Base-by-base conservation (phyloP, 2,329 filamentous ascomycete genomes). In the Colletotrichum gloeosporioides region DNA sequence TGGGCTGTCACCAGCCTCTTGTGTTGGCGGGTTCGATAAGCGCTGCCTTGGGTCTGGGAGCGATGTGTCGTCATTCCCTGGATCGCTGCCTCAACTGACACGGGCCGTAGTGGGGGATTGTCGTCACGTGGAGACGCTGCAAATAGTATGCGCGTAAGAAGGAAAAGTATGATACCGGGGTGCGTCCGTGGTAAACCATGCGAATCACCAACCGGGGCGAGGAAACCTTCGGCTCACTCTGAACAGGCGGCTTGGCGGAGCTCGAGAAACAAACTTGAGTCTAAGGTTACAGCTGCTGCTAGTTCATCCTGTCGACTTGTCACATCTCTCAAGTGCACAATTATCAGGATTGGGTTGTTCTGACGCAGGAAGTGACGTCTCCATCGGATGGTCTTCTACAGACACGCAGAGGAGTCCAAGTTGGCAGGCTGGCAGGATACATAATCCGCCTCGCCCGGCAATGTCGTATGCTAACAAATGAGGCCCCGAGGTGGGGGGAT, bases 61-160 rank as follows among this genome's bases (percentile, higher is more conserved):
- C 70, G 59, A 76, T 73, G 70, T 76, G 74, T 76, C 73, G 74
- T 76, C 73, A 76, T 69, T 73, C 44, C 73, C 55, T 53, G 32
- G 27, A 36, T 72, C 65, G 69, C 62, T 53, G 62, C 62, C 31
- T 73, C 39, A 55, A 76, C 69, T 76, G 73, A 69, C 64, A 76
- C 73, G 57, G 27, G 32, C 57, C 29, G 57, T 69, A 31, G 73
- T 76, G 74, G 70, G 74, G 74, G 74, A 76, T 39, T 53, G 57
- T 39, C 74, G 64, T 76, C 74, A 76, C 74, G 74, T 76, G 74
- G 70, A 15, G 65, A 76, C 65, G 25, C 22, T 32, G 32, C 16
- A 8, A 13, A n/a, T 12, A 8, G 27, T 44, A 64, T 72, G 53
- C 25, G 27, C 4, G 25, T 75, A 75, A 32, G 18, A 29, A 7